Evolutionary conservation across 345 rosid species (phyloP), one percentile per base, ranked within the genome.

Genomic region (Eucalyptus sideroxylon): DNA sequence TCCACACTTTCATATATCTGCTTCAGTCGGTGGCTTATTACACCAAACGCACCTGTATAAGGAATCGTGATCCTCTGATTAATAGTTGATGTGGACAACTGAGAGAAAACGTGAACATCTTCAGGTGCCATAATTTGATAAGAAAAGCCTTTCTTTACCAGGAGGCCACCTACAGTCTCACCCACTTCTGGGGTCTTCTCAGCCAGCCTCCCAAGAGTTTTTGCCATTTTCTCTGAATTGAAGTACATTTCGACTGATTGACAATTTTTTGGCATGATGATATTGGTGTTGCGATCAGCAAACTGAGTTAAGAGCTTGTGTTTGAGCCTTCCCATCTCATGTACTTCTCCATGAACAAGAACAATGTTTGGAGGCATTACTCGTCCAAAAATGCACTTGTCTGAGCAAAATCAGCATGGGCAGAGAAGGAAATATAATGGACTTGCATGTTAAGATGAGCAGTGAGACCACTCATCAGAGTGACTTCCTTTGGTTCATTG

Each of bases 331-430:
- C 96, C 97, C 99, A 98, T 98, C 91, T 98, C 97, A 81, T 93
- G 95, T 72, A 98, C 96, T 93, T 96, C 98, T 67, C 99, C 99
- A 87, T 98, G 99, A 87, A 98, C 99, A 88, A 98, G 99, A 88
- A 98, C 92, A 86, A 98, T 96, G 92, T 97, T 98, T 9, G 99
- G 98, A 92, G 99, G 99, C 96, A 94, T 94, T 51, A 97, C 97
- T 98, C 99, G 87, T 92, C 97, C 93, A 98, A 91, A 90, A 98
- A 98, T 10, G 98, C 94, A 90, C 99, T 98, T 12, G 99, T 98
- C 96, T 98, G 98, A n/a, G 98, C 98, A 86, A 95, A 98, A 92
- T 98, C 99, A 3, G 99, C 99, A 67, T 98, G 99, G 86, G 99
- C 99, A 86, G 98, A 98, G 93, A 97, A 98, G 1, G 99, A 96